These are phyloP conservation scores for Hymenoscyphus scutula DNA, from an alignment of 2,329 filamentous ascomycete species.

Conservation along the genomic window DNA sequence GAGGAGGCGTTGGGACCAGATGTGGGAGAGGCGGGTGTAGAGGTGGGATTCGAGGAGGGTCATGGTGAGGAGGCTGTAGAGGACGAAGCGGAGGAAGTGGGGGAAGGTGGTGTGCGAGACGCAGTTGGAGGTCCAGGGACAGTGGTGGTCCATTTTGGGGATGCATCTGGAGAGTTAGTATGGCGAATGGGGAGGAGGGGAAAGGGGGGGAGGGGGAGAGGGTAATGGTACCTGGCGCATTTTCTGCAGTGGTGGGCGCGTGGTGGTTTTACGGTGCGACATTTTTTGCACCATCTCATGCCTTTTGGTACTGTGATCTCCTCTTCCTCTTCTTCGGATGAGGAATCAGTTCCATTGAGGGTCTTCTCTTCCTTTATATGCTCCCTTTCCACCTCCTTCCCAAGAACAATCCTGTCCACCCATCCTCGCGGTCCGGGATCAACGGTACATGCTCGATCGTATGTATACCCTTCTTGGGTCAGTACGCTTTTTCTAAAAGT, in stretches of 20 bases:
- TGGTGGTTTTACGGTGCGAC: conserved; percentile 69
- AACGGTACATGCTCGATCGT: conserved; percentile 59
- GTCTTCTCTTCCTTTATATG: conserved; percentile 26
- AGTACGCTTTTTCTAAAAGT: too few relatives aligned
- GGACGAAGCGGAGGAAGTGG: conserved; percentile 76
- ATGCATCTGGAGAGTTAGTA: conserved; percentile 54
- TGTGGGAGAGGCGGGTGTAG: conserved; percentile 52
- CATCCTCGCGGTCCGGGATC: conserved; percentile 54
- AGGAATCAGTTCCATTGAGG: conserved; percentile 10
- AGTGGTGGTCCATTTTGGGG: conserved; percentile 83
- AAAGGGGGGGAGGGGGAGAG: neutral
- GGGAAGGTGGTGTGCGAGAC: conserved; percentile 80
- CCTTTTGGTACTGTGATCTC: conserved; percentile 20
- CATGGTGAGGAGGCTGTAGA: conserved; percentile 62
- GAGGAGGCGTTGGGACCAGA: conserved; percentile 65
- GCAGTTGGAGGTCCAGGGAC: conserved; percentile 81
- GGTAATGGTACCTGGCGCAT: conserved; percentile 55
- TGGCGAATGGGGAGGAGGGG: neutral
- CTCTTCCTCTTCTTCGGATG: neutral
- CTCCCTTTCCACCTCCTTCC: conserved; percentile 14
- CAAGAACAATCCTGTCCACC: conserved; percentile 20
- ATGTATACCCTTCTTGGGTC: too few relatives aligned
- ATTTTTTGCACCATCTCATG: conserved; percentile 71
- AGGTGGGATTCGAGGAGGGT: conserved; percentile 61
- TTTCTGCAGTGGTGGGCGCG: conserved; percentile 79